Evolutionary conservation across 495 filamentous ascomycete genomes (phyloP).

Genomic region (Daldinia concentrica): DNA sequence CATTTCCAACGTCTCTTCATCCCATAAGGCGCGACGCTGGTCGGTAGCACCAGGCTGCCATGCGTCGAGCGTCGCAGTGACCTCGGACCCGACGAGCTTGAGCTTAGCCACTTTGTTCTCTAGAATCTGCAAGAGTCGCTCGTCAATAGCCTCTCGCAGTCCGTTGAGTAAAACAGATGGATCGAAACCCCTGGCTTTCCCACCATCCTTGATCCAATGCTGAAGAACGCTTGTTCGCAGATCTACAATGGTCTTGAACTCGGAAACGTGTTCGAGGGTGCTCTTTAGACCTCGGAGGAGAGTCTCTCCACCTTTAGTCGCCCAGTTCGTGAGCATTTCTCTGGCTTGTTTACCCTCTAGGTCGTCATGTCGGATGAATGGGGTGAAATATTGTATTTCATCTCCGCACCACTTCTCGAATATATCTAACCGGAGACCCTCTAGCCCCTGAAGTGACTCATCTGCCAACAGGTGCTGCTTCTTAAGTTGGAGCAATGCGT

Average conservation of each 20-base stretch:
- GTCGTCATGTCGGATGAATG: slow-evolving; percentile 88
- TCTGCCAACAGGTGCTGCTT: slow-evolving; percentile 74
- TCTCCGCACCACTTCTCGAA: slow-evolving; percentile 83
- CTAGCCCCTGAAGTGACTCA: slow-evolving; percentile 66
- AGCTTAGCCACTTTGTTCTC: slow-evolving; percentile 66
- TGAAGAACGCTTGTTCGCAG: slow-evolving; percentile 75
- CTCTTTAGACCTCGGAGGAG: slow-evolving; percentile 68
- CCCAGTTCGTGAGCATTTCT: slow-evolving; percentile 77
- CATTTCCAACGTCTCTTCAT: slow-evolving; percentile 59
- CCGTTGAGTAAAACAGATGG: slow-evolving; percentile 71
- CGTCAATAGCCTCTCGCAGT: slow-evolving; percentile 74
- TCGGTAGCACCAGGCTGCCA: slow-evolving; percentile 64
- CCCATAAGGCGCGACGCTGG: slow-evolving; percentile 66
- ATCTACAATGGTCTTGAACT: slow-evolving; percentile 72
- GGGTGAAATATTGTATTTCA: slow-evolving; percentile 86
- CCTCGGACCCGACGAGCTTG: slow-evolving; percentile 65
- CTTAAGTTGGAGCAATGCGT: slow-evolving; percentile 75
- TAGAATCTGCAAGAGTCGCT: slow-evolving; percentile 67
- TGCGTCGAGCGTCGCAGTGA: slow-evolving; percentile 58
- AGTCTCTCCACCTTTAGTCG: slow-evolving; percentile 70
- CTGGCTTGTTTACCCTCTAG: slow-evolving; percentile 70
- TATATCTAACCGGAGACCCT: slow-evolving; percentile 82
- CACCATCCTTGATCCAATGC: slow-evolving; percentile 72
- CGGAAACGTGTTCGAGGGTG: slow-evolving; percentile 62
- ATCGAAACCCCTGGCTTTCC: slow-evolving; percentile 62